These are phyloP conservation scores for Leccinum subgranulosum DNA, from an alignment of 768 basidiomycete species.

Conservation along the genomic window DNA sequence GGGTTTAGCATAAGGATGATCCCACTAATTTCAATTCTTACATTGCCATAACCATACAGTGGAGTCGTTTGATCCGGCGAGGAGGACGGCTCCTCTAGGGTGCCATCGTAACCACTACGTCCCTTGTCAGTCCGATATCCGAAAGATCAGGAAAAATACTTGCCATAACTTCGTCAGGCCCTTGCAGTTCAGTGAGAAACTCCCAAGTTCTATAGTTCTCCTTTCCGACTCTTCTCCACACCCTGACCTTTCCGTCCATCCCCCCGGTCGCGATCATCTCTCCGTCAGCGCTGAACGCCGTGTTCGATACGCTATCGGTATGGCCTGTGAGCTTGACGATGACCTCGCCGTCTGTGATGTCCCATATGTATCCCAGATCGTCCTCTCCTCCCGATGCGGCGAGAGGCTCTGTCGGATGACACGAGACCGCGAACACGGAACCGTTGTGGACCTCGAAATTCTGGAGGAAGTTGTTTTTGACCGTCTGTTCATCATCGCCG, in stretches of 20 bases:
- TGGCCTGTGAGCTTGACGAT: constrained; percentile 89
- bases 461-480: constrained; percentile 63
- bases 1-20: neutral
- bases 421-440: constrained; percentile 82
- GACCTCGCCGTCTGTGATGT: constrained; percentile 75
- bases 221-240: constrained; percentile 85
- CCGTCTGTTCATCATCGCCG: constrained; percentile 37
- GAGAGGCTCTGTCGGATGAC: constrained; percentile 77
- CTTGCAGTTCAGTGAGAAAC: constrained; percentile 88
- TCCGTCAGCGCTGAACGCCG: constrained; percentile 83
- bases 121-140: constrained; percentile 3
- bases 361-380: constrained; percentile 92
- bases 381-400: constrained; percentile 95
- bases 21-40: constrained; percentile 37
- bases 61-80: constrained; percentile 90
- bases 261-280: constrained; percentile 94
- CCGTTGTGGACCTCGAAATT: constrained; percentile 63
- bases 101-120: constrained; percentile 94
- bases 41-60: constrained; percentile 98
- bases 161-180: constrained; percentile 95
- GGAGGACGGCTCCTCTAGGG: constrained; percentile 83
- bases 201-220: constrained; percentile 84
- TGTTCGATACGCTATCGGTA: constrained; percentile 81
- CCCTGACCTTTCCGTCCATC: constrained; percentile 93
- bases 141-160: constrained; percentile 25